A percentile compares a stretch with the other conserved stretches of the same genome.
Evolutionary conservation across 2,329 filamentous ascomycete species (phyloP).

Genomic region (Penicillium sp.): DNA sequence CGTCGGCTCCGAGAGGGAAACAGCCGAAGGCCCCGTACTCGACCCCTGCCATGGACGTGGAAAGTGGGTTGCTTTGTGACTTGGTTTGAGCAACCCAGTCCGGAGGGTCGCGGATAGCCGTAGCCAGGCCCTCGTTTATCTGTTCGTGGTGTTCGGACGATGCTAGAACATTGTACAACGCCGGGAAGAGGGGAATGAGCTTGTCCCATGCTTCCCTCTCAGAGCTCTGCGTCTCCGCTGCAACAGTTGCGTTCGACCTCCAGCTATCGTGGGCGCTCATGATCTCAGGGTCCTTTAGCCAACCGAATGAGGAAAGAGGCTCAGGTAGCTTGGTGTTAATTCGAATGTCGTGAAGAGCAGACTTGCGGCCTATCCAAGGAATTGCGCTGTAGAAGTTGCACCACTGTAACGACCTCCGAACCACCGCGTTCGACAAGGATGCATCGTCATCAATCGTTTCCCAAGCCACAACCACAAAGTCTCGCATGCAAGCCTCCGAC

Average conservation of each 20-base stretch:
- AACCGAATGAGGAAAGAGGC: conserved; percentile 53
- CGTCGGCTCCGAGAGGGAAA: conserved; percentile 53
- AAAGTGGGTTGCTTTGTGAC: conserved; percentile 43
- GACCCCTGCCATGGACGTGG: conserved; percentile 42
- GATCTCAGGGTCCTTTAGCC: conserved; percentile 52
- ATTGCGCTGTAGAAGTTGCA: conserved; percentile 53
- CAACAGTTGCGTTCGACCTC: conserved; percentile 39
- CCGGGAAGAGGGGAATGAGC: conserved; percentile 34
- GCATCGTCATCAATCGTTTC: conserved; percentile 50
- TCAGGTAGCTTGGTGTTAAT: conserved; percentile 38
- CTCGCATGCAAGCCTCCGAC: conserved; percentile 50
- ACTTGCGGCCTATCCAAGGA: conserved; percentile 48
- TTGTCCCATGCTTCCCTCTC: conserved; percentile 31
- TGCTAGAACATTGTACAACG: conserved; percentile 30
- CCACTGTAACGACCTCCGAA: conserved; percentile 52
- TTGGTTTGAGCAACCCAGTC: conserved; percentile 40
- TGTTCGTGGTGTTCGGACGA: conserved; percentile 30
- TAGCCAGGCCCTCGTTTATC: conserved; percentile 12
- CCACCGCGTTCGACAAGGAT: conserved; percentile 45
- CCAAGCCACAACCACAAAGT: conserved; percentile 52
- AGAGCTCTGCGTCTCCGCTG: conserved; percentile 12
- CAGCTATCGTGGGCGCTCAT: conserved; percentile 51
- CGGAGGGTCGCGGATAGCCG: conserved; percentile 34
- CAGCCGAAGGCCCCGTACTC: conserved; percentile 50
- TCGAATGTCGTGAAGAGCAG: conserved; percentile 43